A percentile compares a stretch with the other conserved stretches of the same genome.
These are phyloP conservation scores for Paramecium sonneborni DNA, from an alignment of 73 alveolate genomes.

Conservation along the genomic window DNA sequence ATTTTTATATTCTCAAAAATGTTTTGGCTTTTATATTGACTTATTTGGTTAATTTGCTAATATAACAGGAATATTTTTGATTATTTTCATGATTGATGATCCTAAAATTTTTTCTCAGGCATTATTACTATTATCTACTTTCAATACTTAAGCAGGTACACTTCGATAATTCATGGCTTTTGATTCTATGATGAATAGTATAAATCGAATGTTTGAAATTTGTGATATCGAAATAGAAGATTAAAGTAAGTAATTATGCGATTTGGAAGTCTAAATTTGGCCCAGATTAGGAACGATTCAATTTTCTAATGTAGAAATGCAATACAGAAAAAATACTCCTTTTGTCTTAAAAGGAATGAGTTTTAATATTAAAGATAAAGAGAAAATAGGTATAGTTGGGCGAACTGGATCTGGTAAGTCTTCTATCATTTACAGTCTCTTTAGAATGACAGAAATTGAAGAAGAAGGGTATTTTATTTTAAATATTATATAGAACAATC, in stretches of 20 bases:
- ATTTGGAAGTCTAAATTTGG: conserved; percentile 65
- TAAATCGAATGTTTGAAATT: conserved; percentile 46
- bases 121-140: not conserved
- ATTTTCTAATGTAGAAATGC: conserved; percentile 80
- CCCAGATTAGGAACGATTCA: conserved; percentile 80
- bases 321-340: conserved; percentile 88
- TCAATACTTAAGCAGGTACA: conserved; percentile 38
- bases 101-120: conserved; percentile 5
- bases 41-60: conserved; percentile 7
- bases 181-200: conserved; percentile 56
- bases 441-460: conserved; percentile 85
- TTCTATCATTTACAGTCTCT: conserved; percentile 76
- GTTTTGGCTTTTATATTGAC: conserved; percentile 28
- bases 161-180: conserved; percentile 49
- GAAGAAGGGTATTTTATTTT: conserved; percentile 50
- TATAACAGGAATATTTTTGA: conserved; percentile 13
- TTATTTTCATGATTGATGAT: not conserved
- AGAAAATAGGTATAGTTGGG: conserved; percentile 97
- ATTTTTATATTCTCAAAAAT: not conserved
- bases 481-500: not conserved
- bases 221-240: conserved; percentile 30
- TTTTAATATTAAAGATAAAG: conserved; percentile 77
- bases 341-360: conserved; percentile 85
- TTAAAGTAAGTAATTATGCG: not conserved
- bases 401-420: conserved; percentile 94